Evolutionary conservation across 2,329 filamentous ascomycete species (phyloP).

Genomic region (Talaromyces funiculosus): DNA sequence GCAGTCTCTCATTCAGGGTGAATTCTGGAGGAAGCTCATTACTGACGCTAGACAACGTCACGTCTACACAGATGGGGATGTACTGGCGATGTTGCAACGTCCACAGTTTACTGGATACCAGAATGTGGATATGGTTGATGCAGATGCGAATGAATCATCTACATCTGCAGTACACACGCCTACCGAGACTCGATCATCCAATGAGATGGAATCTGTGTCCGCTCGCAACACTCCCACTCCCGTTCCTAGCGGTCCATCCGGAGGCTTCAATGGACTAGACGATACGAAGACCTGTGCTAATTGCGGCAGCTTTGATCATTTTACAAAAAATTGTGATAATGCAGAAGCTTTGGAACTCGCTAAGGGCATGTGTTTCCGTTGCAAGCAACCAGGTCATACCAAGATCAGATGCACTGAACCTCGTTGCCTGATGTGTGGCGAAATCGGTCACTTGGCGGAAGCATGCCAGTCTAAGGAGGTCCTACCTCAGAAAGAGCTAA

Average conservation of each 20-base stretch:
- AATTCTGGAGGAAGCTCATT: constrained; percentile 86
- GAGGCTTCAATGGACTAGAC: constrained; percentile 40
- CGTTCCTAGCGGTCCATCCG: constrained; percentile 35
- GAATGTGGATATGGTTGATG: constrained; percentile 40
- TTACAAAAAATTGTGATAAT: constrained; percentile 43
- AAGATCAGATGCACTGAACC: constrained; percentile 34
- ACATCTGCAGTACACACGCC: constrained; percentile 24
- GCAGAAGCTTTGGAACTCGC: constrained; percentile 33
- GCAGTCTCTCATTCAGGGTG: constrained; percentile 73
- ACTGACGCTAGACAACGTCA: constrained; percentile 70
- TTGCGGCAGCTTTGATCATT: constrained; percentile 44
- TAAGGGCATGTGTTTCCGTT: constrained; percentile 40
- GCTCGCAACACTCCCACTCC: constrained; percentile 22
- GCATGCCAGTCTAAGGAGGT: constrained; percentile 30
- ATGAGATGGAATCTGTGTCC: constrained; percentile 21
- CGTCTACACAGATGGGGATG: constrained; percentile 67
- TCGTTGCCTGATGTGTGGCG: constrained; percentile 42
- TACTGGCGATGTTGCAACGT: constrained; percentile 50
- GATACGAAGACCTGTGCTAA: constrained; percentile 37
- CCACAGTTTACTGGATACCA: constrained; percentile 46
- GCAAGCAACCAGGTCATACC: constrained; percentile 35
- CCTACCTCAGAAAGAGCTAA: constrained; percentile 34
- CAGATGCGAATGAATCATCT: constrained; percentile 5
- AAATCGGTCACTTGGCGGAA: constrained; percentile 35
- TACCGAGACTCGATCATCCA: constrained; percentile 27